phyloP scores from a whole-genome alignment of 768 basidiomycete genomes.

The Serendipita sp. region DNA sequence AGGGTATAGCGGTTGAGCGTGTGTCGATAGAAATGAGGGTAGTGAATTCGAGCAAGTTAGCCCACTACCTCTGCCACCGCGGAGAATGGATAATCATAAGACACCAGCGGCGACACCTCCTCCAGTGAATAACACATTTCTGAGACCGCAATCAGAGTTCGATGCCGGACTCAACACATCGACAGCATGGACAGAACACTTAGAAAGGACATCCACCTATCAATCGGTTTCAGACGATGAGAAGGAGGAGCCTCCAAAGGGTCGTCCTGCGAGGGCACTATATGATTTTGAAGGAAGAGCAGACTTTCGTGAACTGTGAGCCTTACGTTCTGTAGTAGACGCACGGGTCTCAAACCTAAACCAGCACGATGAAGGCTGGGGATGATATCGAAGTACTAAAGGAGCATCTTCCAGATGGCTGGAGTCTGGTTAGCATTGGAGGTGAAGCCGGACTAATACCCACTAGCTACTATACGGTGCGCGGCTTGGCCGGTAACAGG shows the following conservation, averaged over 20 bases:
- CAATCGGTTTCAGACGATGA: slow-evolving; percentile 27
- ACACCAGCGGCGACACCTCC: slow-evolving; percentile 9
- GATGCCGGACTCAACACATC: slow-evolving; percentile 69
- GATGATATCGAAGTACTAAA: slow-evolving; percentile 55
- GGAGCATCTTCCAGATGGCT: slow-evolving; percentile 59
- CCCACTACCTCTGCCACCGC: background rate
- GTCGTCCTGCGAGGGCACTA: slow-evolving; percentile 44
- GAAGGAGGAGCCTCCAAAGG: background rate
- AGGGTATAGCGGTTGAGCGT: background rate
- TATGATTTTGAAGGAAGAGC: slow-evolving; percentile 61
- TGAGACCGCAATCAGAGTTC: slow-evolving; percentile 28
- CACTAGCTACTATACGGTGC: slow-evolving; percentile 53
- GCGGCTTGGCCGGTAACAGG: slow-evolving; percentile 13
- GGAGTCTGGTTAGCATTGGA: slow-evolving; percentile 49
- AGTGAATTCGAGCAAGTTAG: background rate
- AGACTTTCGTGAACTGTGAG: slow-evolving; percentile 50
- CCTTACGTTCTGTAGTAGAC: background rate
- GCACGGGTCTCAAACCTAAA: background rate
- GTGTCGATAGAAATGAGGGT: background rate
- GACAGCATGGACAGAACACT: slow-evolving; percentile 55
- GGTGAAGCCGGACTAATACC: slow-evolving; percentile 57
- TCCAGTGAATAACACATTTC: slow-evolving; percentile 16
- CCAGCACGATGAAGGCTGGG: slow-evolving; percentile 40
- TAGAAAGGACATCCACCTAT: slow-evolving; percentile 23
- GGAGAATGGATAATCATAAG: background rate